phyloP scores from a whole-genome alignment of 2,329 filamentous ascomycete species.

The Colletotrichum cereale region DNA sequence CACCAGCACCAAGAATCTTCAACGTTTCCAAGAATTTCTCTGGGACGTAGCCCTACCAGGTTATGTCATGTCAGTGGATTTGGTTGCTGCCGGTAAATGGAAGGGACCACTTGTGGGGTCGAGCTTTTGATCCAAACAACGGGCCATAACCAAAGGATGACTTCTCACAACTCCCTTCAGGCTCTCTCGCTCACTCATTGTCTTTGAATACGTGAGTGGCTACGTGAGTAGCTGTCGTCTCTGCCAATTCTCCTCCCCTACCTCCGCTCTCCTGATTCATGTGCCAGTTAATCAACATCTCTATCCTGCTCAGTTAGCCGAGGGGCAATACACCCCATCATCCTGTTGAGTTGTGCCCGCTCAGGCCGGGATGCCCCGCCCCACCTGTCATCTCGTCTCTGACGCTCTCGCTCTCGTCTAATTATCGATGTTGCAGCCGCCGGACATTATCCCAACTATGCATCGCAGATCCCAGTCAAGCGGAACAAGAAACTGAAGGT shows the following conservation, averaged over 20 bases:
- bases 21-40: constrained; percentile 6
- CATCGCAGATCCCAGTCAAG: constrained; percentile 9
- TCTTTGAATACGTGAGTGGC: neutral
- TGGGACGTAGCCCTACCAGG: constrained; percentile 25
- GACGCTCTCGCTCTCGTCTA: constrained; percentile 8
- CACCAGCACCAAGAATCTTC: neutral
- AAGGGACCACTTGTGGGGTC: constrained; percentile 6
- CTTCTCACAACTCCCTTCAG: neutral
- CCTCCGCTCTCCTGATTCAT: neutral
- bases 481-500: neutral
- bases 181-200: neutral
- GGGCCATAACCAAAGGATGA: constrained; percentile 15
- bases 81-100: constrained; percentile 12
- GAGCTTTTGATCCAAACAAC: constrained; percentile 4
- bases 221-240: neutral
- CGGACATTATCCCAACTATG: constrained; percentile 12
- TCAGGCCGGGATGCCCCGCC: neutral
- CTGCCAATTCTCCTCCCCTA: neutral
- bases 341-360: neutral
- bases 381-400: constrained; percentile 18
- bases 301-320: neutral
- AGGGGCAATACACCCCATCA: neutral
- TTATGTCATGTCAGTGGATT: constrained; percentile 22
- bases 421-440: neutral
- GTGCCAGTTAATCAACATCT: neutral